Evolutionary conservation across 345 rosid species (phyloP), one percentile per base, ranked within the genome.

Genomic region (Passiflora organensis): DNA sequence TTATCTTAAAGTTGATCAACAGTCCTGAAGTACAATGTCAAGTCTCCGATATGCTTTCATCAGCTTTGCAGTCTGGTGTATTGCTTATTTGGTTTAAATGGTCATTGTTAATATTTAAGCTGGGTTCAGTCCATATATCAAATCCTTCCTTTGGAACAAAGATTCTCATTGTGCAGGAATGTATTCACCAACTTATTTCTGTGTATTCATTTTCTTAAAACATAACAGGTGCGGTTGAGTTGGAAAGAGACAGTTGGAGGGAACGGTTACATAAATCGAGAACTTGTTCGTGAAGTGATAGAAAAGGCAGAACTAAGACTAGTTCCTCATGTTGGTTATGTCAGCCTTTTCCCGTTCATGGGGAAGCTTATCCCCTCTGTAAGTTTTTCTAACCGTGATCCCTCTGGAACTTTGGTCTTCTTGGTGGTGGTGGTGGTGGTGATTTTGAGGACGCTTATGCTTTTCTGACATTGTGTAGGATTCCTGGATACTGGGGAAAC

Each of bases 261-360:
- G 59, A 82, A 78, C 67, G 67, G 72, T 47, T 42, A 70, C 61
- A 61, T 60, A n/a, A 66, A 71, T 16, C 68, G 80, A 50, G 87
- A 88, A 77, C 80, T 93, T 58, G 83, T 89, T 28, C 83, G 89
- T 64, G 94, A 93, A 62, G 94, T 83, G 18, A 41, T 76, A 41
- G 94, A 69, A 68, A 70, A 19, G 56, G 95, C 96, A 15, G 76
- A 73, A 56, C 65, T 71, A 77, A 82, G 85, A 73, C 69, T 86
- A 50, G 95, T 86, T 75, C 95, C 95, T 67, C 95, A 93, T 58
- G 65, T 93, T 24, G 99, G 99, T 48, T 89, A 86, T 51, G 94
- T 81, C 69, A 86, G 94, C 85, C 85, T 93, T 71, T 89, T 93
- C 61, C 99, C 96, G 9, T 93, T 93, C 72, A 93, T 93, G 63